Evolutionary conservation across 2,329 filamentous ascomycete genomes (phyloP), one percentile per base, ranked within the genome.

Genomic region (Ascochyta koolunga): DNA sequence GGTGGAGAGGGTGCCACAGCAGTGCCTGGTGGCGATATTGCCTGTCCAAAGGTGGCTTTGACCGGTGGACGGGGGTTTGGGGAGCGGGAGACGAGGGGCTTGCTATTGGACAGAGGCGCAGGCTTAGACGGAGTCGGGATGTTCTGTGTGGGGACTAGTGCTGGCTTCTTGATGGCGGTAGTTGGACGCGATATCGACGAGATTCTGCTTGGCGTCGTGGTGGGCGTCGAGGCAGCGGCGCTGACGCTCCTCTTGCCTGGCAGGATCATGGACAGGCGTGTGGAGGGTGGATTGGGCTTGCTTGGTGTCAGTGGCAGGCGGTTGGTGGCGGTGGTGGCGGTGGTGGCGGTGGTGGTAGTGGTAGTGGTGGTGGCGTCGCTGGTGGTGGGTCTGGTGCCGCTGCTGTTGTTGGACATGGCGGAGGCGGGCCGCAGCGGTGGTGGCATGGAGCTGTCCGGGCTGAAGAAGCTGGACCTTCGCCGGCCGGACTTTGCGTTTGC

Each of bases 391-490:
- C 84, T 80, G 51, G 84, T 80, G 48, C 84, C 80, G 40, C 84
- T 80, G 52, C 51, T 58, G 25, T 79, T 79, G 19, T 77, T 74
- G 68, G 83, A 71, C 81, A 89, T 62, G 68, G 82, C 77, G 78
- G 89, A 76, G 72, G 86, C 68, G 72, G 88, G 80, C 77, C 88
- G 79, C 77, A 89, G 60, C 73, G 91, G 67, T 4, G 88, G 83
- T 16, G 81, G 80, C 75, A 83, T 83, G 6, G 82, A 79, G 54
- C 83, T 83, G n/a, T 86, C 80, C 2, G 80, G 75, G 42, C 86
- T 86, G 69, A 90, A 95, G 72, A 96, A 92, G 50, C 84, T 86
- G 0, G 90, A 91, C 8, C 83, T 79, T 48, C 86, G 85, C 54
- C 85, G 85, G 46, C 60, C 82, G 84, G 39, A 89, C 74, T 0